Evolutionary conservation across 129 eudicot species (phyloP).

Genomic region (Flaveria ramosissima): DNA sequence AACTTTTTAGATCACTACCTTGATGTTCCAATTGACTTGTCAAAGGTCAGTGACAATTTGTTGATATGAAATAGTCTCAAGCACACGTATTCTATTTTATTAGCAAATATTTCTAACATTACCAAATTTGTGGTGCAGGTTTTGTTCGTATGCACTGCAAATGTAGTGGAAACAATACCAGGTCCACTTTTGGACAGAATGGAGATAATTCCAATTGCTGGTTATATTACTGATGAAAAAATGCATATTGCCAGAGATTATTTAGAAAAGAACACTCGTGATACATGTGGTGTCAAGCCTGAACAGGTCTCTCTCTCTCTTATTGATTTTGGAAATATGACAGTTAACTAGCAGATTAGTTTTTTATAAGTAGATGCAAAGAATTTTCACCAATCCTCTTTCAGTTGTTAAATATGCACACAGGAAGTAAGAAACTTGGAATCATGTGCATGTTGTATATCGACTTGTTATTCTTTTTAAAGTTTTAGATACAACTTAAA

Average conservation of each 20-base stretch:
- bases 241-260: constrained; percentile 97
- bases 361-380: background rate
- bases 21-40: constrained; percentile 91
- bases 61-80: background rate
- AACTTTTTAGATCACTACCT: constrained; percentile 96
- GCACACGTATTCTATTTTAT: background rate
- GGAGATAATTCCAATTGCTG: constrained; percentile 97
- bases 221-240: constrained; percentile 96
- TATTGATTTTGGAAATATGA: background rate
- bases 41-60: constrained; percentile 61
- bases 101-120: background rate
- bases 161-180: constrained; percentile 84
- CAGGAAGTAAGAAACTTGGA: background rate
- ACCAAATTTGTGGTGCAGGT: constrained; percentile 53
- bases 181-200: constrained; percentile 91
- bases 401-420: background rate
- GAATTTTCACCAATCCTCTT: background rate
- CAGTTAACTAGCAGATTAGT: background rate
- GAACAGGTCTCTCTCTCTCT: constrained; percentile 58
- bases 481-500: background rate
- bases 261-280: constrained; percentile 92
- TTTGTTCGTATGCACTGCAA: constrained; percentile 95
- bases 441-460: background rate
- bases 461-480: background rate
- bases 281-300: constrained; percentile 89